Base-by-base conservation (phyloP, 1,284 basidiomycete genomes). In the Melampsora americana region DNA sequence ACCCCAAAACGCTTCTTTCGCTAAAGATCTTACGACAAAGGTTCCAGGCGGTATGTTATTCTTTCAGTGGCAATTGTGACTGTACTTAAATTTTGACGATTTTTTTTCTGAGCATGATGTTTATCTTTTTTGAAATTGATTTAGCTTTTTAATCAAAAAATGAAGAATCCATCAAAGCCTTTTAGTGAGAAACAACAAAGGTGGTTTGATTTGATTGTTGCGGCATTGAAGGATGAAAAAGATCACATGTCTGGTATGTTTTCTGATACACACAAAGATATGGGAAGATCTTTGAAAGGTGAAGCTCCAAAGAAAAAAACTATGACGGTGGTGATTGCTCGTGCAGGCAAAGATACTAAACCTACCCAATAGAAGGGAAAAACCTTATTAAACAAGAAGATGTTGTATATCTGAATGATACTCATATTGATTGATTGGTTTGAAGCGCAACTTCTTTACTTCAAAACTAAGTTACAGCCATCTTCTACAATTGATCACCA, bases 71-170 rank as follows among this genome's bases (percentile, higher is more conserved):
- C 42, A 50, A 30, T 64, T 23, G 30, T 44, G 18, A 14, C 28
- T 32, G n/a, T 46, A n/a, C 26, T 50, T 39, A 35, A 23, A 23
- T 9, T 28, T 53, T n/a, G 3, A 2, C 39, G 39, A 11, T 56
- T 23, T 23, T 60, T 26, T 64, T 64, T 5, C 35, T 39, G 62
- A 28, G 26, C 9, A 50, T 20, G 16, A 28, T 50, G 26, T 32
- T 53, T 14, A 26, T 30, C 30, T 28, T 39, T 32, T 69, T 56
- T 48, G 28, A 69, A 35, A 56, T 28, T 28, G 2, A 56, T 50
- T 32, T 39, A 76, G 73, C 46, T 76, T 26, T 69, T 76, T 28
- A 76, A 68, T 62, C 61, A 67, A 46, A 76, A 76, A 48, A 76
- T 76, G 73, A 76, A 76, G 62, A 69, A 76, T 62, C 73, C 73